Percentiles rank a stretch among this genome's conserved stretches.
Evolutionary conservation across 1,284 basidiomycete species (phyloP).

Genomic region (Puccinia horiana): DNA sequence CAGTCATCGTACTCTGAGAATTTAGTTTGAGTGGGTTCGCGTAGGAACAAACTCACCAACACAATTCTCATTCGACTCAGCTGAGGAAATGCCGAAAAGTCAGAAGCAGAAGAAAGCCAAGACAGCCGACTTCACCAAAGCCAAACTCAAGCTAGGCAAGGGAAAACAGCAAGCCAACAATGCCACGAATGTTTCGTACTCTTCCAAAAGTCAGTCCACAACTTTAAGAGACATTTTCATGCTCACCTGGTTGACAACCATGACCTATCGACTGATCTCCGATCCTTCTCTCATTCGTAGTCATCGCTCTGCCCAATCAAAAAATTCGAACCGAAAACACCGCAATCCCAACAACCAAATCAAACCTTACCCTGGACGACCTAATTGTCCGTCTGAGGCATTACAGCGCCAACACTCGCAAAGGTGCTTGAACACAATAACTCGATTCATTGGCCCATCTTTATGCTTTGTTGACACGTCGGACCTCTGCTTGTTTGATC

Average conservation of each 20-base stretch:
- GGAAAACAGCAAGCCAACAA: constrained; percentile 80
- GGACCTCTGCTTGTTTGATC: not conserved
- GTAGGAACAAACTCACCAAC: too few species aligned
- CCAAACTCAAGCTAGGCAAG: constrained; percentile 92
- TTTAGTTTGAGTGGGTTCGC: too few species aligned
- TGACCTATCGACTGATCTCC: constrained; percentile 49
- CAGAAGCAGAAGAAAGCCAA: constrained; percentile 82
- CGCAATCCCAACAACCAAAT: constrained; percentile 69
- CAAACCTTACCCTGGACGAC: constrained; percentile 76
- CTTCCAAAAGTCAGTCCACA: constrained; percentile 48
- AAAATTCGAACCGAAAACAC: constrained; percentile 66
- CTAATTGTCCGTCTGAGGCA: constrained; percentile 79
- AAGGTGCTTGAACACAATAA: constrained; percentile 62
- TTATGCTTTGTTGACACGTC: not conserved
- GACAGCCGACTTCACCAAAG: constrained; percentile 86
- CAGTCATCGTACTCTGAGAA: too few species aligned
- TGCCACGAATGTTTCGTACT: constrained; percentile 88
- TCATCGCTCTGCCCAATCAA: constrained; percentile 85
- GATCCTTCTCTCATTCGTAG: constrained; percentile 61
- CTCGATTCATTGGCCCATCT: not conserved
- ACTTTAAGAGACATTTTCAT: not conserved
- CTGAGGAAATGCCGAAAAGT: constrained; percentile 72
- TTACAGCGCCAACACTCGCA: constrained; percentile 73
- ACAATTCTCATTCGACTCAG: not conserved
- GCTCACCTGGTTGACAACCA: not conserved